Percentiles rank a stretch among this genome's conserved stretches.
phyloP scores from a whole-genome alignment of 495 filamentous ascomycete species.

The Penicillium longicatenatum region DNA sequence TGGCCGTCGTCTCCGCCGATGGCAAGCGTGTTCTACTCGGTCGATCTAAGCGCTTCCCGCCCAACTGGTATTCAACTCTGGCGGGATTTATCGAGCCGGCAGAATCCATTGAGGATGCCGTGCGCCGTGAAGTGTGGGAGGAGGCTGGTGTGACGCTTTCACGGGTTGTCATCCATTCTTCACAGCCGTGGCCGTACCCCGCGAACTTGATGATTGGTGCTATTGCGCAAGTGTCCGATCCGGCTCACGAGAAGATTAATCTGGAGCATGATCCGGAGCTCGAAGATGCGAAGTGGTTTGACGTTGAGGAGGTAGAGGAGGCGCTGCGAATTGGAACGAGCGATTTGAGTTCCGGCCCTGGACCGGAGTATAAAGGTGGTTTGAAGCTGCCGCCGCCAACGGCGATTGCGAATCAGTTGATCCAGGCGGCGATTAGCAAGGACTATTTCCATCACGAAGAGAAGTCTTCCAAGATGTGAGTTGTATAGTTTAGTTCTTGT shows the following conservation, averaged over 20 bases:
- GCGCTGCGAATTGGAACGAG: constrained; percentile 62
- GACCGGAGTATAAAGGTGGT: constrained; percentile 66
- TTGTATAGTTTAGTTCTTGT: constrained; percentile 1
- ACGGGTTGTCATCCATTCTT: constrained; percentile 86
- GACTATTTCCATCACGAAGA: constrained; percentile 44
- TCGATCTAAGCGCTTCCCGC: constrained; percentile 79
- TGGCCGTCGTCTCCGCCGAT: constrained; percentile 80
- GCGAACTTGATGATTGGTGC: constrained; percentile 95
- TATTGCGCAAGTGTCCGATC: constrained; percentile 77
- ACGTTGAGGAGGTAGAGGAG: constrained; percentile 59
- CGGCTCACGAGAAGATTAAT: constrained; percentile 75
- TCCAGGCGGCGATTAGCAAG: constrained; percentile 50
- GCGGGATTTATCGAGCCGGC: constrained; percentile 96
- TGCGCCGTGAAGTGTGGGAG: constrained; percentile 94
- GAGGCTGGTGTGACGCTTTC: constrained; percentile 85
- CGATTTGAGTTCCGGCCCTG: constrained; percentile 64
- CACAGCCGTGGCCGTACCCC: constrained; percentile 90
- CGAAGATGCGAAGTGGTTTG: constrained; percentile 85
- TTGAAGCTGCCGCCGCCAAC: constrained; percentile 73
- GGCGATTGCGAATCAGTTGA: constrained; percentile 79
- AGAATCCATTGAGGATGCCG: constrained; percentile 92
- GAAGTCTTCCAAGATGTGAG: constrained; percentile 38
- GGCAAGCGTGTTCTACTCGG: constrained; percentile 79
- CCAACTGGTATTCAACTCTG: constrained; percentile 83
- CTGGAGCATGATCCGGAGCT: constrained; percentile 89